Conservation (phyloP, 208 protist genomes). For the Spironucleus salmonicida region DNA sequence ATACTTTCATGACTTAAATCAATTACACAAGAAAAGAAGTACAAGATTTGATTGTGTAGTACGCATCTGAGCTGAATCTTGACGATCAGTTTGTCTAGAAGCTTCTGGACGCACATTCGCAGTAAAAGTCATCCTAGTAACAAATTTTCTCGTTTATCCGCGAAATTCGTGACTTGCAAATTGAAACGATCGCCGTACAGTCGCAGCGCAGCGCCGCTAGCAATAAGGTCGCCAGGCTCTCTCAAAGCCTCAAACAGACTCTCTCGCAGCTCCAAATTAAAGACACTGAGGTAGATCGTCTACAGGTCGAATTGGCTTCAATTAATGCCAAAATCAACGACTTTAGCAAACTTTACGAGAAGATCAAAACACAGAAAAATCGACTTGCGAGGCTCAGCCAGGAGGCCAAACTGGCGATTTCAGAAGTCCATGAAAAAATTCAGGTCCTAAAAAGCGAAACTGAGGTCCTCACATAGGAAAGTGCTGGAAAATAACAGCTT, state of each 20-base stretch:
- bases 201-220: not conserved
- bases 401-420: conserved; percentile 21
- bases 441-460: conserved; percentile 6
- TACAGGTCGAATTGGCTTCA: not conserved
- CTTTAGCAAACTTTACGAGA: not conserved
- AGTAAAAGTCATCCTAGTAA: not conserved
- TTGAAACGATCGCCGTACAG: not conserved
- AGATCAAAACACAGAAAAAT: conserved; percentile 21
- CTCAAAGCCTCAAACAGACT: not conserved
- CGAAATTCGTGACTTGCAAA: not conserved
- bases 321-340: not conserved
- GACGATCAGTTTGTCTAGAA: not conserved
- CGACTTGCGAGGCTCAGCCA: not conserved
- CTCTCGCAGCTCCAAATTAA: conserved; percentile 1
- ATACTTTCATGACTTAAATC: not conserved
- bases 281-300: conserved; percentile 10
- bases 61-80: not conserved
- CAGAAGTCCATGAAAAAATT: conserved; percentile 6
- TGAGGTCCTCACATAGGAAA: conserved; percentile 2
- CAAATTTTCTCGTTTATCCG: not conserved
- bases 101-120: not conserved
- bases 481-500: not conserved
- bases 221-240: not conserved
- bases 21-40: not conserved
- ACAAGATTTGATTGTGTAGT: not conserved